Conservation (phyloP, 805 yeast species). For the Saturnispora zaruensis region DNA sequence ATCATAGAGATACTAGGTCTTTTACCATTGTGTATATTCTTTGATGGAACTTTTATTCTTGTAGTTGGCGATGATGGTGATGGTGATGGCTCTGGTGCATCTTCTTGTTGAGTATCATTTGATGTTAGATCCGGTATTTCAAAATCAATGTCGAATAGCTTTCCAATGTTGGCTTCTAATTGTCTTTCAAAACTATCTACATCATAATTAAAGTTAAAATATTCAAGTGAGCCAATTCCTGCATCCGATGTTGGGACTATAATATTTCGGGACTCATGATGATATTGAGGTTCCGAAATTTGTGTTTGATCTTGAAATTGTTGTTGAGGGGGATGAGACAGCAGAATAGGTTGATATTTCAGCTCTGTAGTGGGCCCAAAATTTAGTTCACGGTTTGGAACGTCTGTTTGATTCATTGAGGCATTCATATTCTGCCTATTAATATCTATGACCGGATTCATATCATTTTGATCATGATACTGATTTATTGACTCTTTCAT, state of each 20-base stretch:
- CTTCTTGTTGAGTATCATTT: neutral
- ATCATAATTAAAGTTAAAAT: constrained; percentile 1
- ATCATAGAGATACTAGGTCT: neutral
- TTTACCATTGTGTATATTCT: neutral
- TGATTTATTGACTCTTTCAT: neutral
- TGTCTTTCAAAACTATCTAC: constrained; percentile 6
- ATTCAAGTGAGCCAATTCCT: neutral
- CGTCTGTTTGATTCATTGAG: neutral
- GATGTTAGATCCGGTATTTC: neutral
- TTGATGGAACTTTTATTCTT: neutral
- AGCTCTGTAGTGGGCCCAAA: neutral
- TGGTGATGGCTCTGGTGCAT: neutral
- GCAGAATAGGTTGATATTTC: neutral
- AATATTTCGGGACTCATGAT: neutral
- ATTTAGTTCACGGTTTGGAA: neutral
- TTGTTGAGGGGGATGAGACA: neutral
- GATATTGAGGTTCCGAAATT: neutral
- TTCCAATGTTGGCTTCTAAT: constrained; percentile 7
- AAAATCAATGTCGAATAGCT: constrained; percentile 1
- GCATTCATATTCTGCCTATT: neutral
- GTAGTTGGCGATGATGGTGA: neutral
- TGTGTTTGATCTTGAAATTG: neutral
- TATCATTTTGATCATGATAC: neutral
- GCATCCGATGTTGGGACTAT: neutral
- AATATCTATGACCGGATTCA: neutral